Evolutionary conservation across 768 basidiomycete species (phyloP), one percentile per base, ranked within the genome.

Genomic region (Boletus sensibilis): DNA sequence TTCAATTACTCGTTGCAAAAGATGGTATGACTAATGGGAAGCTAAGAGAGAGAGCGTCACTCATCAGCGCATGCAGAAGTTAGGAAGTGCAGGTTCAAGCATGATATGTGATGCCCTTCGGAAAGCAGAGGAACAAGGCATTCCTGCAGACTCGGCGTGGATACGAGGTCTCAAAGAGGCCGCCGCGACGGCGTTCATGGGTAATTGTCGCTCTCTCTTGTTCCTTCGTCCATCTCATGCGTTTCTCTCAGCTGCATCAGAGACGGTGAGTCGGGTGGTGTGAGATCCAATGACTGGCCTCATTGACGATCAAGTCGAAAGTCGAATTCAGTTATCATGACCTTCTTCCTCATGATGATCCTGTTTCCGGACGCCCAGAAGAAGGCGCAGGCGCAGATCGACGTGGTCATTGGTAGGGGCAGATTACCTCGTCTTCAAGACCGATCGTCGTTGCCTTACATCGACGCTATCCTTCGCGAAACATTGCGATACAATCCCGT

Each of bases 291-390:
- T 12, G 45, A 48, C 33, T 21, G 18, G 21, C 7, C 5, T 21
- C 9, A 14, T 37, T 51, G 48, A 62, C 16, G 23, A 31, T 13
- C 27, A 13, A 21, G 6, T 35, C 21, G 6, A 34, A 50, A 59
- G 61, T 63, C 54, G 18, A 53, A 63, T 44, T 75, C 54, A 4
- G 71, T 68, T 20, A 44, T 55, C 23, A 38, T 61, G 51, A 48
- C 35, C 16, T 50, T 63, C 23, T 40, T 55, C n/a, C 52, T 57
- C 31, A 31, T 52, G 52, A 57, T 64, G 58, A 37, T 50, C 23
- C 16, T 55, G 35, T 56, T 33, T 27, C 57, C 55, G 11, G 52
- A 52, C 13, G 58, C 6, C 7, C 61, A 63, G 29, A 45, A 54
- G n/a, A 56, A 53, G 29, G 62, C 61, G 1, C 57, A 64, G 38